These are phyloP conservation scores for Lycium ferocissimum DNA, from an alignment of 257 asterid genomes.

Conservation along the genomic window DNA sequence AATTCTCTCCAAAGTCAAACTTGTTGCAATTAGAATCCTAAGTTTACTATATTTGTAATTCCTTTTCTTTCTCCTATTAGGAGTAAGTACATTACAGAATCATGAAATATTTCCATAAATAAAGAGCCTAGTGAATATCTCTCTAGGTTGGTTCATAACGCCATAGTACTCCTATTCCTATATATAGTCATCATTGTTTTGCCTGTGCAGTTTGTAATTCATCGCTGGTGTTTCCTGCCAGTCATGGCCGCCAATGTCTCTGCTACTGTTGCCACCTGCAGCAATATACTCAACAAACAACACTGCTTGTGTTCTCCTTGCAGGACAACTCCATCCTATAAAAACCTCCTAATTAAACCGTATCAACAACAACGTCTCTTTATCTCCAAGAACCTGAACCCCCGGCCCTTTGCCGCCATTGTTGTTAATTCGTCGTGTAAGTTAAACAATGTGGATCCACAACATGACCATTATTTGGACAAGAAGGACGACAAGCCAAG, in stretches of 20 bases:
- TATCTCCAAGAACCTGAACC: slow-evolving; percentile 38
- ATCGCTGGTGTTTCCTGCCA: background rate
- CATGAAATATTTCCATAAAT: background rate
- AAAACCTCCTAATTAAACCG: slow-evolving; percentile 42
- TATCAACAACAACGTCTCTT: slow-evolving; percentile 35
- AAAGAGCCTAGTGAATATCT: too few species aligned
- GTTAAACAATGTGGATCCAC: slow-evolving; percentile 2
- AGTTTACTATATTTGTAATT: background rate
- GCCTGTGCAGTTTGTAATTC: background rate
- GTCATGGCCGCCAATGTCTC: slow-evolving; percentile 46
- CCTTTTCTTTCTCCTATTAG: background rate
- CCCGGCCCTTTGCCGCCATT: slow-evolving; percentile 31
- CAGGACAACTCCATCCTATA: slow-evolving; percentile 34
- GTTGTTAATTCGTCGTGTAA: slow-evolving; percentile 36
- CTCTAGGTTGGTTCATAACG: too few species aligned
- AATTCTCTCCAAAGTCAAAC: background rate
- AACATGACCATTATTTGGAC: background rate
- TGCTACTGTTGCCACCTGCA: slow-evolving; percentile 28
- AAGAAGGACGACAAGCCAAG: slow-evolving; percentile 63
- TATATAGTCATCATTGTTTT: background rate
- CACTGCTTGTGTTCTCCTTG: background rate
- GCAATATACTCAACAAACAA: background rate
- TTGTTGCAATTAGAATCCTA: background rate
- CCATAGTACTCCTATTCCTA: too few species aligned
- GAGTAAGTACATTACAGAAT: background rate